phyloP scores from a whole-genome alignment of 768 basidiomycete species.

The Trametes maxima region DNA sequence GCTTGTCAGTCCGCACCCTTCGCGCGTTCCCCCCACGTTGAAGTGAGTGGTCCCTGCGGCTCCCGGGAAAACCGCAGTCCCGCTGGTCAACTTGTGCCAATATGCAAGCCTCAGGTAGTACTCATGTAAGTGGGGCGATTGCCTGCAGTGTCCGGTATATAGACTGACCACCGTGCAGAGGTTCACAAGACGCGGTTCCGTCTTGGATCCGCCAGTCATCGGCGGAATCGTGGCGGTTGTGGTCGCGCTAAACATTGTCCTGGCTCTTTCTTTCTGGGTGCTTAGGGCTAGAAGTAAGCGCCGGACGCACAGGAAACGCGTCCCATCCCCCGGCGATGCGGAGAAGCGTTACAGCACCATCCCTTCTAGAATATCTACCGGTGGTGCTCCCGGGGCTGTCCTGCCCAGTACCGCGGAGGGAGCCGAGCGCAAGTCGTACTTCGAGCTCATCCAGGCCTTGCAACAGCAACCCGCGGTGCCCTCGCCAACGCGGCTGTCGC shows the following conservation, averaged over 20 bases:
- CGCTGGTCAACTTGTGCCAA: background rate
- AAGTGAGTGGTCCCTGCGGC: background rate
- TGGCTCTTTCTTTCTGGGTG: constrained; percentile 13
- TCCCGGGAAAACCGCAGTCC: background rate
- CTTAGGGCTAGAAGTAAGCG: constrained; percentile 2
- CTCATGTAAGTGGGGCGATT: constrained; percentile 6
- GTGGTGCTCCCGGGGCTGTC: constrained; percentile 2
- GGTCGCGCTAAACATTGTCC: constrained; percentile 18
- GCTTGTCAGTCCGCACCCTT: background rate
- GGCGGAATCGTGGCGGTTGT: constrained; percentile 22
- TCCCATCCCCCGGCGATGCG: constrained; percentile 14
- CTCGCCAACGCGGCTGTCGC: constrained; percentile 12
- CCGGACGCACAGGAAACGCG: constrained; percentile 13
- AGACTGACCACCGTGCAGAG: constrained; percentile 17
- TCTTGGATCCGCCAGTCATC: constrained; percentile 15
- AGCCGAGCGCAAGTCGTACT: constrained; percentile 15
- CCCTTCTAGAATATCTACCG: constrained; percentile 10
- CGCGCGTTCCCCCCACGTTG: background rate
- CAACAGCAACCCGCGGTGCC: constrained; percentile 9
- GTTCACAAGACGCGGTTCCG: constrained; percentile 15
- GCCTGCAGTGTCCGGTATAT: constrained; percentile 1
- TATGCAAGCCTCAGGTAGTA: constrained; percentile 12
- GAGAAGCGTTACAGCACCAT: constrained; percentile 20
- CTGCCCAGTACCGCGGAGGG: constrained; percentile 1
- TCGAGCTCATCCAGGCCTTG: constrained; percentile 17